Conservation (phyloP, 2,329 filamentous ascomycete genomes). For the Mariannaea elegans region DNA sequence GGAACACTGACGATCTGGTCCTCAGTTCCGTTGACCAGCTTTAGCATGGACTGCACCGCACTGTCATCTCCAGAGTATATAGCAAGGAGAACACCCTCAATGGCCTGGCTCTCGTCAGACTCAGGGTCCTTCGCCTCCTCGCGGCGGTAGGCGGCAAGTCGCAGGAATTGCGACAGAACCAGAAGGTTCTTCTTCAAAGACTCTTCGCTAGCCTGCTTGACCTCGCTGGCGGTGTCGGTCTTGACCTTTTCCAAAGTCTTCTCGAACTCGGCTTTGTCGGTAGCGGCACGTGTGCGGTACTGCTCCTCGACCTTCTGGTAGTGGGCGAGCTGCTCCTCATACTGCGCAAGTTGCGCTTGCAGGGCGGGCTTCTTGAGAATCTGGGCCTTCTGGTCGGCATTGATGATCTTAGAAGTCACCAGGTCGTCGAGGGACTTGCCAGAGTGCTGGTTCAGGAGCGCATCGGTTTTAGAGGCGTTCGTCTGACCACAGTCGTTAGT, state of each 20-base stretch:
- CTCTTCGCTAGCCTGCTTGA: constrained; percentile 60
- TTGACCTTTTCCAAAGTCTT: constrained; percentile 66
- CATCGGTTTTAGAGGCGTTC: constrained; percentile 77
- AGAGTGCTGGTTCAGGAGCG: constrained; percentile 73
- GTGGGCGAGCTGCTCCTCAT: constrained; percentile 78
- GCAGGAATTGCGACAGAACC: constrained; percentile 80
- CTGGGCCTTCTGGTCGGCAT: constrained; percentile 80
- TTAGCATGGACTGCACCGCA: constrained; percentile 78
- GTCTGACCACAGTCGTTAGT: constrained; percentile 49
- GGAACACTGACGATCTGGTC: constrained; percentile 73
- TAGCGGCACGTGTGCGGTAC: constrained; percentile 67
- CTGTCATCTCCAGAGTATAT: constrained; percentile 82
- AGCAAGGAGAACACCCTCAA: constrained; percentile 80
- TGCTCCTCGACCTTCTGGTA: constrained; percentile 81
- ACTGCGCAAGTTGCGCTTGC: constrained; percentile 71
- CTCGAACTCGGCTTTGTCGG: constrained; percentile 68
- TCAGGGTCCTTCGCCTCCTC: constrained; percentile 72
- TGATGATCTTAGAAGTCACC: constrained; percentile 77
- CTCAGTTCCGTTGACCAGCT: constrained; percentile 76
- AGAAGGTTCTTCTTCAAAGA: constrained; percentile 72
- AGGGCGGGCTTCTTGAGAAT: constrained; percentile 80
- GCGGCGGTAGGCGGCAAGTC: constrained; percentile 79
- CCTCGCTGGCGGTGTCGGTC: constrained; percentile 60
- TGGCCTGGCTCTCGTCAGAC: constrained; percentile 78
- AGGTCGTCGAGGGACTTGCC: constrained; percentile 78